A percentile compares a stretch with the other conserved stretches of the same genome.
phyloP scores from a whole-genome alignment of 2,329 filamentous ascomycete genomes.

The Diaporthe caulivora region DNA sequence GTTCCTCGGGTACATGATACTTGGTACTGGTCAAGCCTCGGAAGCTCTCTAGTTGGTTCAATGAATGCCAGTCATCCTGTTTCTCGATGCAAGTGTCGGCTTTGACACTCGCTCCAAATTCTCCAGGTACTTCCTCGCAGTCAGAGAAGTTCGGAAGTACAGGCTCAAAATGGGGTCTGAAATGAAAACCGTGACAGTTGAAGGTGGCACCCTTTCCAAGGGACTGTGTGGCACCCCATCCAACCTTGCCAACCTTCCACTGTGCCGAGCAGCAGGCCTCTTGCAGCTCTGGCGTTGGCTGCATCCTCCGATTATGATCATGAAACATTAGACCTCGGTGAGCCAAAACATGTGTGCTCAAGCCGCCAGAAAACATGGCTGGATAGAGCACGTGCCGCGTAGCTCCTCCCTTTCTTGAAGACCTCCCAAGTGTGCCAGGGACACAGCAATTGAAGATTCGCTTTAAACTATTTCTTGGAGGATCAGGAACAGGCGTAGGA shows the following conservation, averaged over 20 bases:
- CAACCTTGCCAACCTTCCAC: neutral
- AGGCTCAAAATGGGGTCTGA: neutral
- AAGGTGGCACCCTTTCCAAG: neutral
- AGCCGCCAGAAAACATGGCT: neutral
- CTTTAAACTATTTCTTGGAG: neutral
- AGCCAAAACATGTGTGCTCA: neutral
- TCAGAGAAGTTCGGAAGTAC: neutral
- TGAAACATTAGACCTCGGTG: neutral
- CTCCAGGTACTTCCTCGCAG: too few species aligned
- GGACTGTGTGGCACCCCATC: neutral
- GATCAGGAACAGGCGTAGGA: too few species aligned
- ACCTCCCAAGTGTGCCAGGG: neutral
- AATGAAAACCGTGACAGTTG: neutral
- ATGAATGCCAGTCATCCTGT: neutral
- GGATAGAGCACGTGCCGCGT: neutral
- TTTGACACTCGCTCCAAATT: neutral
- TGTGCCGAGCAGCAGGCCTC: conserved; percentile 2
- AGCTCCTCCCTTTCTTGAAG: neutral
- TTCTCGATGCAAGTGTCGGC: neutral
- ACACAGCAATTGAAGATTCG: neutral
- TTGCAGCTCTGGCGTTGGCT: neutral
- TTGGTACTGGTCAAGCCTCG: neutral
- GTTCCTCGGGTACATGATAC: neutral
- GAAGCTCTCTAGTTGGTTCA: neutral
- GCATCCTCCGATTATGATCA: neutral